Percentiles rank a stretch among this genome's conserved stretches.
Evolutionary conservation across 2,329 filamentous ascomycete species (phyloP).

Genomic region (Pseudogymnoascus sp.): DNA sequence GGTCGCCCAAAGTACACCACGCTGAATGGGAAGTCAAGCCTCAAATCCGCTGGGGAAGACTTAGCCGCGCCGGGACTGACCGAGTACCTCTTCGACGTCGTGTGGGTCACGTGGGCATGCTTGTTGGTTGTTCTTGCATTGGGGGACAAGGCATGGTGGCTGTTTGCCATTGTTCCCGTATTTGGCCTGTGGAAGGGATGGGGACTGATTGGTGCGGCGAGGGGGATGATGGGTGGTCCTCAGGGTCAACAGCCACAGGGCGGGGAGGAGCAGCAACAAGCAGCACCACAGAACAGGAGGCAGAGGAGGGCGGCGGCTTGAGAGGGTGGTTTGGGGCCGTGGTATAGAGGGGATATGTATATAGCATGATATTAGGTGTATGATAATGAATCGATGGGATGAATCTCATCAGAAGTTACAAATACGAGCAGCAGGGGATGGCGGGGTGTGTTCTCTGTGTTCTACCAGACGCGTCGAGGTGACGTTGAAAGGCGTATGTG

Average conservation of each 20-base stretch:
- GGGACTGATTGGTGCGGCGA: conserved; percentile 26
- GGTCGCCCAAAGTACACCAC: conserved; percentile 69
- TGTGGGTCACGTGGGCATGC: conserved; percentile 88
- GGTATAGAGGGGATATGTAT: neutral
- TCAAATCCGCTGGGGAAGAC: conserved; percentile 77
- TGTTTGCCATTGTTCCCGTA: conserved; percentile 33
- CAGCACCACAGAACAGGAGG: conserved; percentile 23
- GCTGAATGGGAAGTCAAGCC: conserved; percentile 35
- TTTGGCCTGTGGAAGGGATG: conserved; percentile 28
- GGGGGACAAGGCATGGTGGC: conserved; percentile 71
- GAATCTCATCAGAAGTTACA: neutral
- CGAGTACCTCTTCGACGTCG: conserved; percentile 95
- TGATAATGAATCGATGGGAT: neutral
- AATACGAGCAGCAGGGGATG: neutral
- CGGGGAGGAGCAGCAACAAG: conserved; percentile 21
- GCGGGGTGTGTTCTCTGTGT: neutral
- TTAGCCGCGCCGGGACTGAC: conserved; percentile 80
- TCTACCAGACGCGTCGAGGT: neutral
- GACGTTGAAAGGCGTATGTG: neutral
- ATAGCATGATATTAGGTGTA: neutral
- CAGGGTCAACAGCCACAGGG: conserved; percentile 14
- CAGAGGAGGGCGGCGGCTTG: conserved; percentile 25
- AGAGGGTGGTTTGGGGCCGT: neutral
- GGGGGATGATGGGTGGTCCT: conserved; percentile 27
- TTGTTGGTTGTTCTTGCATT: conserved; percentile 63